phyloP scores from a whole-genome alignment of 345 rosid genomes.

The Chamaenerion angustifolium region DNA sequence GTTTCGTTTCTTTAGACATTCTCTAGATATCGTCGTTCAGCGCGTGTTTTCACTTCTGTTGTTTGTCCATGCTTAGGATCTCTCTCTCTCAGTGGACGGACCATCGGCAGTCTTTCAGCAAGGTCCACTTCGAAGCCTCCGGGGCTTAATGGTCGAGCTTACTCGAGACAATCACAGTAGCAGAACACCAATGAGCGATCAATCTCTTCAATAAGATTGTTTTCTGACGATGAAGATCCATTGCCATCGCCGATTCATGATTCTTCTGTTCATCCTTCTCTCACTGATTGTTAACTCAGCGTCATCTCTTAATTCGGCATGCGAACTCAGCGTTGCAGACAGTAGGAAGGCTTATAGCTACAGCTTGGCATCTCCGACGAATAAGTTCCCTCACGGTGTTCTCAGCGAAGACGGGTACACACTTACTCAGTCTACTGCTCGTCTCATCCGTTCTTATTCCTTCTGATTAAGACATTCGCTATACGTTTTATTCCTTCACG shows the following conservation, averaged over 20 bases:
- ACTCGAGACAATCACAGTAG: not conserved
- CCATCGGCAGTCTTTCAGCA: not conserved
- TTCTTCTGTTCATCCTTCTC: conserved; percentile 14
- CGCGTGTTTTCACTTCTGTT: no score
- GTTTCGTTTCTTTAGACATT: no score
- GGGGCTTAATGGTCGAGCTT: not conserved
- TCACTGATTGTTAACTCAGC: conserved; percentile 16
- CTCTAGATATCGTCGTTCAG: no score
- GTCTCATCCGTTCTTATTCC: not conserved
- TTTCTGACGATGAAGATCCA: conserved; percentile 13
- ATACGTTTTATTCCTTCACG: no score
- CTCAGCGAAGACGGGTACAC: conserved; percentile 97
- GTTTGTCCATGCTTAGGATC: no score
- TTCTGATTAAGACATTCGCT: no score
- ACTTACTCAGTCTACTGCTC: not conserved
- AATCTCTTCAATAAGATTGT: not conserved
- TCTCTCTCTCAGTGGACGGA: no score
- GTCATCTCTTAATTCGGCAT: conserved; percentile 21
- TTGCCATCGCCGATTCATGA: conserved; percentile 17
- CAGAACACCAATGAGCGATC: not conserved
- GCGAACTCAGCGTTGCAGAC: conserved; percentile 48
- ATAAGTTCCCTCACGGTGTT: conserved; percentile 63
- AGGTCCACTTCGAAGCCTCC: not conserved
- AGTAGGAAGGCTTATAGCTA: conserved; percentile 42
- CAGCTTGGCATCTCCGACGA: conserved; percentile 56